Base-by-base conservation (phyloP, 2,329 filamentous ascomycete genomes). In the Diaporthe humulicola region DNA sequence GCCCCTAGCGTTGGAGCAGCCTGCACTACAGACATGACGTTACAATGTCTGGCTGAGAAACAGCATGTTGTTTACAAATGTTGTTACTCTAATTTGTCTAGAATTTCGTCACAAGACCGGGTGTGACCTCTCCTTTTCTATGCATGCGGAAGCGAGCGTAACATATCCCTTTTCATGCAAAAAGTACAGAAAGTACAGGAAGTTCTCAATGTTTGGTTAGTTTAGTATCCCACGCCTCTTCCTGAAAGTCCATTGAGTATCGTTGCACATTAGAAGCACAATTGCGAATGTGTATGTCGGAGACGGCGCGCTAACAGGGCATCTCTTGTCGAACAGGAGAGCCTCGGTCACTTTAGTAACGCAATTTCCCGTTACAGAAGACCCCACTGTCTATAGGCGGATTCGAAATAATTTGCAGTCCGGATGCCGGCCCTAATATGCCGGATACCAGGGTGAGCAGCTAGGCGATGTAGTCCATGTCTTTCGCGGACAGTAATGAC, bases 391-490 rank as follows among this genome's bases (percentile, higher is more conserved):
- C 36, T 28, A 28, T 7, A 25, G 45, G 22, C 52, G 45, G 45
- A 52, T 38, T 67, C 30, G 45, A 36, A 67, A 30, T 67, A 50
- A 52, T 67, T 14, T 30, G 30, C 14, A 38, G 30, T 14, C 45
- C 45, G 64, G 33, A 22, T 67, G 45, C 64, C 64, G 64, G 64
- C 30, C 64, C 64, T 52, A 25, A 30, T 22, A 33, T 36, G 64
- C 64, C 64, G 64, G 42, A 60, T 30, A 6, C 40, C 60, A 14
- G 25, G 60, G 60, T 19, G 19, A 50, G 42, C 42, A 52, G 30
- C 45, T 38, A 52, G 45, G 45, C n/a, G 22, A 36, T 8, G 42
- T 36, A 42, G n/a, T 28, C 58, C 33, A 50, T 36, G n/a, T 22
- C 17, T n/a, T 66, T 22, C 19, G 19, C 28, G 28, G 12, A 14